Conservation (phyloP, 192 early-diverging fungal genomes). For the Haplosporangium gracile region DNA sequence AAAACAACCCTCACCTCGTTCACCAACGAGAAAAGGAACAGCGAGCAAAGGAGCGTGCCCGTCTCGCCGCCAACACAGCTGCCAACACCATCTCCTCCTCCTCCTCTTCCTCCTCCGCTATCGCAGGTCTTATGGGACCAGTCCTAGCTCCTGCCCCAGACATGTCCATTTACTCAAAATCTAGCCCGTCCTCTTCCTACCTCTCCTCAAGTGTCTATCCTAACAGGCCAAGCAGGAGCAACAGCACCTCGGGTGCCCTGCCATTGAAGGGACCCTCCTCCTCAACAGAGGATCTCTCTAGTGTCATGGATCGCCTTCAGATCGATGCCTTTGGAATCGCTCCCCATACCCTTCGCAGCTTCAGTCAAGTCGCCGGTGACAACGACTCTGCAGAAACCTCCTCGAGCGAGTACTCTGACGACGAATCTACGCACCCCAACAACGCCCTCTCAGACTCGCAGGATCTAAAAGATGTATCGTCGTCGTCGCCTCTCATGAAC, state of each 20-base stretch:
- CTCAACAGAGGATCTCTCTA: constrained; percentile 42
- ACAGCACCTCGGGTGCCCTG: constrained; percentile 23
- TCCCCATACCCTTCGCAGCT: constrained; percentile 55
- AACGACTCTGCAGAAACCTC: constrained; percentile 44
- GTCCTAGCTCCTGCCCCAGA: constrained; percentile 16
- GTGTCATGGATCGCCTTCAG: constrained; percentile 50
- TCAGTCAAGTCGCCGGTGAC: constrained; percentile 54
- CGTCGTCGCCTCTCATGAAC: constrained; percentile 5
- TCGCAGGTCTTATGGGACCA: neutral
- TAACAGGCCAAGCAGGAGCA: constrained; percentile 35
- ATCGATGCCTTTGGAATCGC: constrained; percentile 57
- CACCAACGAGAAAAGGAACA: constrained; percentile 51
- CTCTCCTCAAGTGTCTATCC: constrained; percentile 7
- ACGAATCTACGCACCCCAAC: constrained; percentile 3
- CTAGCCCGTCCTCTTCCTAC: constrained; percentile 26
- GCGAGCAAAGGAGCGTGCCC: constrained; percentile 43
- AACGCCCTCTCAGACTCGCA: neutral
- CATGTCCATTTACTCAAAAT: constrained; percentile 39
- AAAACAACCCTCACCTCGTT: constrained; percentile 54
- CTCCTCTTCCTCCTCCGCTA: neutral
- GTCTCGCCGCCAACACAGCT: constrained; percentile 5
- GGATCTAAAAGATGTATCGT: neutral
- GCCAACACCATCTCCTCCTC: neutral
- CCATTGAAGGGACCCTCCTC: neutral
- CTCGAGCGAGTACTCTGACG: constrained; percentile 26